These are phyloP conservation scores for Venturia pyrina DNA, from an alignment of 2,329 filamentous ascomycete species.

Conservation along the genomic window DNA sequence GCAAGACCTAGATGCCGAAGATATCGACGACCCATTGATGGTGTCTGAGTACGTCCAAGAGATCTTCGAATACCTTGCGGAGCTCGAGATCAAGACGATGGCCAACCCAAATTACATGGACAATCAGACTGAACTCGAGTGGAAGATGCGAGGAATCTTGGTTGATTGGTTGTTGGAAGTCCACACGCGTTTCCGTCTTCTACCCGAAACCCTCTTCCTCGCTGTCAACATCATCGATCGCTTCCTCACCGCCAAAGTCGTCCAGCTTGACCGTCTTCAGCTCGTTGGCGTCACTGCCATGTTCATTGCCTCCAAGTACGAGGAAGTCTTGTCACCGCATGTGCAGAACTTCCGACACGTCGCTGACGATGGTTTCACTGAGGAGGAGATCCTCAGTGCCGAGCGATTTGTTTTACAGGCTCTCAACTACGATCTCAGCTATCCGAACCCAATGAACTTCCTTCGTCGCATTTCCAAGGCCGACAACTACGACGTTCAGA, in stretches of 20 bases:
- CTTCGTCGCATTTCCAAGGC: conserved; percentile 96
- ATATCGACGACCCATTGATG: conserved; percentile 91
- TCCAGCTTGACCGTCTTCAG: conserved; percentile 91
- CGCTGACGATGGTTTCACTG: conserved; percentile 90
- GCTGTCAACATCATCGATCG: conserved; percentile 98
- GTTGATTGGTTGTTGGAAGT: conserved; percentile 98
- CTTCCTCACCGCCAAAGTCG: conserved; percentile 90
- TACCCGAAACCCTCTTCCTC: conserved; percentile 93
- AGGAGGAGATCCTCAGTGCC: conserved; percentile 92
- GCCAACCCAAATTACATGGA: conserved; percentile 94
- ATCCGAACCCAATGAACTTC: conserved; percentile 99
- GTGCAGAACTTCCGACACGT: conserved; percentile 96
- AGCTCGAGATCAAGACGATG: conserved; percentile 70
- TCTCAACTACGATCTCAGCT: conserved; percentile 93
- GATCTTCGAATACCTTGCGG: conserved; percentile 90
- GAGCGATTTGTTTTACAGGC: conserved; percentile 88
- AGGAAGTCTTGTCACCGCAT: conserved; percentile 93
- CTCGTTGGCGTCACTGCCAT: conserved; percentile 96
- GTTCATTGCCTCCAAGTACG: conserved; percentile 99
- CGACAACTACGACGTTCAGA: conserved; percentile 98
- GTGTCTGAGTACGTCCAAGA: conserved; percentile 94
- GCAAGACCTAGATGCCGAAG: conserved; percentile 68
- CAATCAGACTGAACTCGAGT: conserved; percentile 88
- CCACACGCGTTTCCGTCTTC: conserved; percentile 88
- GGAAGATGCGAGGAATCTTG: conserved; percentile 96